Base-by-base conservation (phyloP, 495 filamentous ascomycete genomes). In the Penicillium maclennaniae region DNA sequence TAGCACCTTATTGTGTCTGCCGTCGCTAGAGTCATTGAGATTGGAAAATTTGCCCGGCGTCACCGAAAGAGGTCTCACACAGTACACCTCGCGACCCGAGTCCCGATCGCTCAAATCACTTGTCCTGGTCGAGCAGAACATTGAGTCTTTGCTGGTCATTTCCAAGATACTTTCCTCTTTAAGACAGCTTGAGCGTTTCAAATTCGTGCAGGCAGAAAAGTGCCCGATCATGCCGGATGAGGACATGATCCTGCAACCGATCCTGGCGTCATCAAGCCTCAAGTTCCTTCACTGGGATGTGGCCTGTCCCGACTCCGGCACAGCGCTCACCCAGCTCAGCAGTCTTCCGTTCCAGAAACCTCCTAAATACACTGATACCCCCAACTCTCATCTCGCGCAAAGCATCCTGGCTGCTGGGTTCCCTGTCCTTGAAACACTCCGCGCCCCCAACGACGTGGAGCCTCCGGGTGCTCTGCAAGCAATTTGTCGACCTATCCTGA, bases 211-310 rank as follows among this genome's bases (percentile, higher is more conserved):
- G 65, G 72, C 80, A 5, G 75, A 70, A 40, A 69, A 65, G 54
- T 79, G 80, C 3, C 87, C 86, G 1, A 73, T 74, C 4, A 72
- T 90, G 51, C 77, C 84, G 0, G 60, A 68, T 4, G 84, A 83
- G 43, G 62, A 70, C 21, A 81, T 86, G 45, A 76, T 87, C 36
- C 84, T 84, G 69, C 76, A 79, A 38, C 87, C 86, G 0, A 82
- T 89, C 51, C 73, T 96, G 6, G 85, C 85, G 2, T 92, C 85
- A 0, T 65, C 69, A 1, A 82, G 77, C 17, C 77, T 95, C 0
- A 71, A 82, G 51, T 82, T 81, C 47, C 71, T 93, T 14, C 89
- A 93, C 69, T 93, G 92, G 92, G 89, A 95, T 60, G 80, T 92
- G 23, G 80, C 86, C 1, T 70, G 71, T 43, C 74, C 74, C 14